phyloP scores from a whole-genome alignment of 2,329 filamentous ascomycete species.

The Hypoxylon rubiginosum region DNA sequence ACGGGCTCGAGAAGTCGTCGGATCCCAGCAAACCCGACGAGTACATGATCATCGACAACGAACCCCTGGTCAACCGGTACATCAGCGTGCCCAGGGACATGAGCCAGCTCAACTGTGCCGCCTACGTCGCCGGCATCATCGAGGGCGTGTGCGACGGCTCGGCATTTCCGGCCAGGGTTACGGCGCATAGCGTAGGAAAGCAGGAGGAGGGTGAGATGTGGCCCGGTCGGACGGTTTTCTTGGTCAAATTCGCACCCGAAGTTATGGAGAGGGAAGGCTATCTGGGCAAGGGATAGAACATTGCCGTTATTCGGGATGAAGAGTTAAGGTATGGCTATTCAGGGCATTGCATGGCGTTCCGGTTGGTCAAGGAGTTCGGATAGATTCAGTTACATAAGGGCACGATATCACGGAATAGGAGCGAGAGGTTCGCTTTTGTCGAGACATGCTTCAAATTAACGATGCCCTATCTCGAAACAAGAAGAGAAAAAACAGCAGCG shows the following conservation, averaged over 20 bases:
- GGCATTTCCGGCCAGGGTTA: conserved; percentile 89
- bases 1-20: conserved; percentile 90
- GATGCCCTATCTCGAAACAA: neutral
- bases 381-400: conserved; percentile 18
- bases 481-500: neutral
- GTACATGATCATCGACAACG: conserved; percentile 99
- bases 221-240: conserved; percentile 95
- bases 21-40: conserved; percentile 88
- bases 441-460: conserved; percentile 11
- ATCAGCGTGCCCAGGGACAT: conserved; percentile 95
- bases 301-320: conserved; percentile 16
- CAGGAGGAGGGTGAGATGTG: conserved; percentile 79
- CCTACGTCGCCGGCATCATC: conserved; percentile 93
- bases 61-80: conserved; percentile 94
- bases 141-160: conserved; percentile 96
- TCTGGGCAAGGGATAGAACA: conserved; percentile 68
- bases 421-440: conserved; percentile 3
- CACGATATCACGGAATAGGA: conserved; percentile 20
- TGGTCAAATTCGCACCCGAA: conserved; percentile 92
- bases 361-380: conserved; percentile 28
- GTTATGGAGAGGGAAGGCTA: conserved; percentile 93
- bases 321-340: conserved; percentile 21
- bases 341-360: conserved; percentile 46
- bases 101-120: conserved; percentile 95
- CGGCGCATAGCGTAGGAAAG: conserved; percentile 81